Conservation (phyloP, 371 early-diverging fungal genomes). For the Rhizopus arrhizus region DNA sequence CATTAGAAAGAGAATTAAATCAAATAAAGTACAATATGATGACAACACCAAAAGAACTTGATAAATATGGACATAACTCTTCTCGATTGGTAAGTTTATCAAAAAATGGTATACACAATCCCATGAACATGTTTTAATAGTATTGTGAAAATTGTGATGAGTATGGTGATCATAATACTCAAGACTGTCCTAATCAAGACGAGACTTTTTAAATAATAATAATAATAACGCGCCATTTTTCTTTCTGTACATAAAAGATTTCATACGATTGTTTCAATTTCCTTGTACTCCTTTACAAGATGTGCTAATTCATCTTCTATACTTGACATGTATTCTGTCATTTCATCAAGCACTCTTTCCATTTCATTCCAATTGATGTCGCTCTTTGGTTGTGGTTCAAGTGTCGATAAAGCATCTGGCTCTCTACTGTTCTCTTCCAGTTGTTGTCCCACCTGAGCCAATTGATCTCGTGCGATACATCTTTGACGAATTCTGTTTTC, state of each 20-base stretch:
- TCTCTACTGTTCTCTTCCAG: background rate
- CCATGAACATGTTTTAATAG: constrained; percentile 24
- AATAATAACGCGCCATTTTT: background rate
- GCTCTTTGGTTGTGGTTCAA: background rate
- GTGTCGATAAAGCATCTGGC: background rate
- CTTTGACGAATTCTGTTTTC: background rate
- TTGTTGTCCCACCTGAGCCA: background rate
- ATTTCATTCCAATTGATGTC: background rate
- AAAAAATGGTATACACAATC: background rate
- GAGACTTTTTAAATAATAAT: constrained; percentile 50
- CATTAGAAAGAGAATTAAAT: constrained; percentile 48
- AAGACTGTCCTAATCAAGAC: constrained; percentile 69
- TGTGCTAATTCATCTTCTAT: background rate
- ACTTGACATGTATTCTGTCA: background rate
- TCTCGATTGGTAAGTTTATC: constrained; percentile 9
- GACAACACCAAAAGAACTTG: constrained; percentile 46
- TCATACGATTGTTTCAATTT: background rate
- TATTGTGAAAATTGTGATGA: constrained; percentile 77
- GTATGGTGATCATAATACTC: constrained; percentile 62
- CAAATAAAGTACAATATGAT: constrained; percentile 29
- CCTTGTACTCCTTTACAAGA: background rate
- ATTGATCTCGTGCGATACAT: background rate
- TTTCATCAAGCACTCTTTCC: background rate
- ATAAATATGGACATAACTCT: constrained; percentile 52
- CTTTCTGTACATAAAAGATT: constrained; percentile 10